Base-by-base conservation (phyloP, 345 rosid genomes). In the Citrus maxima region DNA sequence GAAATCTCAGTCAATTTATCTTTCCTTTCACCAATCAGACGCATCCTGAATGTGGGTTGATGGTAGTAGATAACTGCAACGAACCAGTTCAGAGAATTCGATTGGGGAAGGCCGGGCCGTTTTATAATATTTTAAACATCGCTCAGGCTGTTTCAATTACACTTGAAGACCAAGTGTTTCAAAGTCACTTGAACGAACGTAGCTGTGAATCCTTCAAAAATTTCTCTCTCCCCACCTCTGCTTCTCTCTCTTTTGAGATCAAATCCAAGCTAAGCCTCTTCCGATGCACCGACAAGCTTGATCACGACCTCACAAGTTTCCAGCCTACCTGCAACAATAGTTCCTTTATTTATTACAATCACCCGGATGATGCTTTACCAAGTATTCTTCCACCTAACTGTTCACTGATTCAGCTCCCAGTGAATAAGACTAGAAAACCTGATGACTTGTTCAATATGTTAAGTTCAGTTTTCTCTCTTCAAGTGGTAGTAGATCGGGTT, bases 151-250 rank as follows among this genome's bases (percentile, higher is more conserved):
- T 69, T 61, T 58, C 70, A 3, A 61, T 86, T 38, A 58, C 24
- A 37, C 74, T 83, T 32, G 73, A 37, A 1, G 88, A 86, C 19
- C 35, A 65, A 22, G 76, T 55, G 46, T 72, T 82, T 46, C 56
- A 42, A 10, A 18, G 37, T 32, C 71, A 67, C 59, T 5, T 30
- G 37, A 4, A 1, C 18, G 10, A 73, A 12, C n/a, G 35, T 16
- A 12, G 56, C 24, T 86, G 88, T 67, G 38, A 24, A 12, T 81
- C 72, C 72, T 81, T 86, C 35, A 70, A 78, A 19, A 73, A 49
- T 75, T 72, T 83, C 35, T 78, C 84, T 56, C 71, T 86, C 62
- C 84, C 88, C 32, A 5, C 24, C 12, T 68, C 81, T 24, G 84
- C 88, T 14, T 82, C 54, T 73, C 63, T 87, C 40, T 59, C 72